Base-by-base conservation (phyloP, 2,329 filamentous ascomycete species). In the Aureobasidium sp. region DNA sequence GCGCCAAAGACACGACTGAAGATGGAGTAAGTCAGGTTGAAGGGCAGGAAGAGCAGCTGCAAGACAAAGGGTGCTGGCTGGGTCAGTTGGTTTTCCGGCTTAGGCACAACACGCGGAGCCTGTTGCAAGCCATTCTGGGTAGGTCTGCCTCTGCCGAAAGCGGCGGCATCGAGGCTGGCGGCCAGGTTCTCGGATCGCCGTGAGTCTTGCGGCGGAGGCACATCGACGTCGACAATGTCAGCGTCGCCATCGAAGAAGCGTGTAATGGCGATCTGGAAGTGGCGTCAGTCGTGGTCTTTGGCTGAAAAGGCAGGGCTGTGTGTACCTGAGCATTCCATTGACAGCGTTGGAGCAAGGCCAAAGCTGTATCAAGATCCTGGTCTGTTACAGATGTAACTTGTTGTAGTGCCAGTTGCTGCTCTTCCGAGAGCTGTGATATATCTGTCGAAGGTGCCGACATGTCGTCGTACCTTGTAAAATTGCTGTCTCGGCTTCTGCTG, bases 211-310 rank as follows among this genome's bases (percentile, higher is more conserved):
- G 85, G 80, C 36, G 76, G 71, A n/a, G 82, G 77, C 64, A 87
- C 80, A 72, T 96, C 90, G 52, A 87, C 80, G 72, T 96, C 90
- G 53, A 91, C 84, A 5, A 87, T 88, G 75, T 97, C 94, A 3
- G 88, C 88, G 77, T 97, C 94, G 68, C 94, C 94, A 70, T 99
- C 94, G 73, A 97, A 99, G 83, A 97, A 97, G 72, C 95, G 95
- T 67, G 94, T 86, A 66, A 99, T 93, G 63, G 94, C 93, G 69
- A 97, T 96, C 87, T 97, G 72, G 6, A 36, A 29, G 44, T 3
- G 61, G 58, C 47, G 62, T 73, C 63, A 69, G 56, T 26, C 23
- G 23, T 23, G 5, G 5, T n/a, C 34, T 37, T 37, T 13, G 3
- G 12, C 13, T 15, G 12, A 37, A 37, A 13, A 37, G 5, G 34